These are phyloP conservation scores for Gossypium turneri DNA, from an alignment of 345 rosid genomes.

Conservation along the genomic window DNA sequence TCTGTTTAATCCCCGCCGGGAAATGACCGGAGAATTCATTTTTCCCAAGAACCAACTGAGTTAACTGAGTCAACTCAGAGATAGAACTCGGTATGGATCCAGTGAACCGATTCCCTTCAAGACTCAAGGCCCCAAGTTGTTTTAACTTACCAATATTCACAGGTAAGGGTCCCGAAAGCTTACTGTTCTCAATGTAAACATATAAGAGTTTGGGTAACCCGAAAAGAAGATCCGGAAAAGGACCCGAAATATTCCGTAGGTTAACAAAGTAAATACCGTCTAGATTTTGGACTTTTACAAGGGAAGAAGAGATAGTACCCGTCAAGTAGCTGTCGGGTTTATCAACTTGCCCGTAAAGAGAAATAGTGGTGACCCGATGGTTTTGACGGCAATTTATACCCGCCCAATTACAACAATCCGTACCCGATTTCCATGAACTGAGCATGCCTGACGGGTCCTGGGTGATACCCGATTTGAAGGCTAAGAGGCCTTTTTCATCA, in stretches of 20 bases:
- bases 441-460: slow-evolving; percentile 66
- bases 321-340: slow-evolving; percentile 40
- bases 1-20: slow-evolving; percentile 42
- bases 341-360: slow-evolving; percentile 31
- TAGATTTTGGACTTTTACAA: slow-evolving; percentile 42
- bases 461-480: slow-evolving; percentile 64
- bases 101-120: slow-evolving; percentile 50
- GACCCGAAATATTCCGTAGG: slow-evolving; percentile 57
- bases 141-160: slow-evolving; percentile 37
- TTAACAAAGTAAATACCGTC: slow-evolving; percentile 42
- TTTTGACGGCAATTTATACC: slow-evolving; percentile 41
- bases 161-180: slow-evolving; percentile 62
- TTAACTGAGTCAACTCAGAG: slow-evolving; percentile 37
- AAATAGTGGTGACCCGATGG: slow-evolving; percentile 44
- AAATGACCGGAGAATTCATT: slow-evolving; percentile 55
- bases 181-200: slow-evolving; percentile 59
- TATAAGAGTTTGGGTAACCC: slow-evolving; percentile 43
- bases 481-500: slow-evolving; percentile 64
- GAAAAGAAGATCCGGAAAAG: slow-evolving; percentile 52
- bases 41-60: slow-evolving; percentile 44
- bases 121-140: slow-evolving; percentile 39
- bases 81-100: slow-evolving; percentile 63
- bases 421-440: slow-evolving; percentile 59
- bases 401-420: slow-evolving; percentile 65
- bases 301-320: slow-evolving; percentile 60